Evolutionary conservation across 2,329 filamentous ascomycete genomes (phyloP), one percentile per base, ranked within the genome.

Genomic region (Claviceps pazoutovae): DNA sequence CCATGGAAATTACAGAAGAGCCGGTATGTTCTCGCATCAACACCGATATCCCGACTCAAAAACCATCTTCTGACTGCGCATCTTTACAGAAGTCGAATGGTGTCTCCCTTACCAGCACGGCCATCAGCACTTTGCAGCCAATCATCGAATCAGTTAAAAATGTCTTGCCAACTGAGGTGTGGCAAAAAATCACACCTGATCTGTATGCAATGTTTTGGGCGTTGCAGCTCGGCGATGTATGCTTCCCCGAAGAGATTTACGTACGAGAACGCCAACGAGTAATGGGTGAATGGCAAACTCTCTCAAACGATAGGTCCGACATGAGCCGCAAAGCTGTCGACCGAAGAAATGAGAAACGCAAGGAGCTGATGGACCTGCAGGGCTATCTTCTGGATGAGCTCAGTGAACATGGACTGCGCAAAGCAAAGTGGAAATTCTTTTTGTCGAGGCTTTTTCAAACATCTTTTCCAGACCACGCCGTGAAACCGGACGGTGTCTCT

Each of bases 191-290:
- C 49, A 89, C 82, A 44, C 75, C 88, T 0, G 82, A 86, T 34
- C 91, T 96, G 64, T 96, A 88, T 61, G 80, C 86, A 44, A 86
- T 86, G 0, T 98, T 98, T 68, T 98, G 93, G 93, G 84, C 90
- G 49, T 74, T 96, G 13, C 83, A 88, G 30, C 76, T 94, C 3
- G 82, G 86, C 46, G 91, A 98, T 63, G 73, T 96, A 53, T 79
- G 80, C 52, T 82, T 90, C 56, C 86, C 87, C 1, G 80, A 80
- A 55, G 76, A 81, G 37, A 86, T 84, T 54, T 98, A 98, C 63
- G 78, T 86, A 47, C 77, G 81, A 16, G 89, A 94, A 62, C 82
- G 83, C 38, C 78, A 80, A 19, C 76, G 81, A 8, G 73, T 89
- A 21, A 79, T 83, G 58, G 80, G 79, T 51, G 81, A 84, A 61